Base-by-base conservation (phyloP, 192 early-diverging fungal genomes). In the Spinellus fusiger region DNA sequence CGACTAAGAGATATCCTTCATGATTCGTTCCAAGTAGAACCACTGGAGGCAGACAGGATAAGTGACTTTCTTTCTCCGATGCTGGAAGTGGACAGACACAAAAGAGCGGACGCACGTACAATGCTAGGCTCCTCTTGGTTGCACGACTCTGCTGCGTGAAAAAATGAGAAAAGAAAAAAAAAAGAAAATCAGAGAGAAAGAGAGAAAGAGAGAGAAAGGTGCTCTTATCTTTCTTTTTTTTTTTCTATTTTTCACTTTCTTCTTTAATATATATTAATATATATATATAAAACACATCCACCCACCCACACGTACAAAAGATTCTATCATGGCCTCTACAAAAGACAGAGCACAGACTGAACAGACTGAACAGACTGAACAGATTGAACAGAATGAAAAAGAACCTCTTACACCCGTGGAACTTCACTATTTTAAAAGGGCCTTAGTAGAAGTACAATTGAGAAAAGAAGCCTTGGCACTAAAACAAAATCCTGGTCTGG, bases 21-120 rank as follows among this genome's bases (percentile, higher is more conserved):
- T 53, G 91, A 94, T 67, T 93, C 95, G 62, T 94, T 94, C 68
- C 77, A 84, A 54, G 89, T 93, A 59, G 64, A 80, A 44, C 73
- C 69, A 27, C 69, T 71, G 28, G 89, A 94, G 20, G 81, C 92
- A 18, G 81, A 89, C 12, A 73, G 83, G 16, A 80, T 93, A 49
- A 82, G 85, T 15, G 75, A 69, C 10, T 95, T 97, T 71, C 70
- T 97, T 54, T 47, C 84, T 56, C 92, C 90, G n/a, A 93, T 95
- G 92, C 70, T 91, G 20, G 69, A 70, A 31, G 31, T 70, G 48
- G 49, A 70, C 37, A 49, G 51, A 37, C 40, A 59, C 1, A 62
- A 63, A 28, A 46, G 69, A 55, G 62, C 57, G 9, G 49, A 54
- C 26, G 69, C 62, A 12, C 26, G 55, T 22, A 48, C 59, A n/a